Base-by-base conservation (phyloP, 768 basidiomycete genomes). In the Pleurotus platypus region DNA sequence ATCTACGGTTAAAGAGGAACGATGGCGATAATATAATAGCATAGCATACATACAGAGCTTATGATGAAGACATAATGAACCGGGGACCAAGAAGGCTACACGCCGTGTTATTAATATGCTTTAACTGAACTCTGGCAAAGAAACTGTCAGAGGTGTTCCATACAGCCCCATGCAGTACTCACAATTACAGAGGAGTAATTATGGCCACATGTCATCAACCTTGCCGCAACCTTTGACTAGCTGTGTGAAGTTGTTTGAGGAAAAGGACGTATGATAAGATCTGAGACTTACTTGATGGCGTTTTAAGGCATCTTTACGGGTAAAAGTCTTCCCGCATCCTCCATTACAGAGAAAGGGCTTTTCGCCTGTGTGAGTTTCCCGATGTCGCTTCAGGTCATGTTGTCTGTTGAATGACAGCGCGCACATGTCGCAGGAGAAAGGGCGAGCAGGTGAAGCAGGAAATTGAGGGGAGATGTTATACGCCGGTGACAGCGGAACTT, bases 321-420 rank as follows among this genome's bases (percentile, higher is more conserved):
- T 92, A 66, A 92, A 92, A 2, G 90, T 91, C 76, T 92, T 92
- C 48, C 89, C 89, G 58, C 90, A 92, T 45, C 87, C 87, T 11
- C 88, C 89, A 63, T 91, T 91, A 70, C 90, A 92, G 15, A 84
- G 70, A 72, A 84, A 92, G 7, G 90, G 90, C 68, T 91, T 92
- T 70, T 92, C 90, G 38, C 90, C 90, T 4, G 87, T 87, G 71
- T 92, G 90, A 22, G 89, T 92, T 63, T 92, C 89, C 61, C 87
- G 78, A 71, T 93, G 90, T 37, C 90, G 81, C 67, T 92, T 92
- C 66, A 92, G 69, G 69, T 93, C 90, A 66, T 93, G 90, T 67
- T 90, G 88, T 45, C 90, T 83, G 66, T 90, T 90, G 75, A 93
- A 93, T 18, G 90, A 91, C 60, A 92, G 69, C 9, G 89, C 79